Evolutionary conservation across 208 protist genomes (phyloP).

Genomic region (Leptomonas pyrrhocoris): DNA sequence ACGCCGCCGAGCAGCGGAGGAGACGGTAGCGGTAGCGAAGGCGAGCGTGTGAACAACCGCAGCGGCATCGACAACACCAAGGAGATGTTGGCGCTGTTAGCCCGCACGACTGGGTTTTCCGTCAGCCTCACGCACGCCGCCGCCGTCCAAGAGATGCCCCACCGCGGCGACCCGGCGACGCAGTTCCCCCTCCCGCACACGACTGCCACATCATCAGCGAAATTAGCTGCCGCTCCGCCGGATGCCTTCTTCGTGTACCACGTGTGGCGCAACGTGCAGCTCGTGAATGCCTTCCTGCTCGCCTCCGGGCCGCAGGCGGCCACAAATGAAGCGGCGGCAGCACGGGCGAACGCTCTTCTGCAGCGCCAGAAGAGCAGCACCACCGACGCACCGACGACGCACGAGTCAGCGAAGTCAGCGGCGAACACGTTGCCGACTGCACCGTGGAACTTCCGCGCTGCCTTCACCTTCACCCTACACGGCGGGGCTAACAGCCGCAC

Average conservation of each 20-base stretch:
- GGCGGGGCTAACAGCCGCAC: conserved; percentile 84
- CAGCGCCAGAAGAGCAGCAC: neutral
- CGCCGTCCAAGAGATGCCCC: conserved; percentile 56
- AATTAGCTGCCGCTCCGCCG: conserved; percentile 68
- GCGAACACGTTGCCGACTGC: neutral
- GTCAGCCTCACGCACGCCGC: conserved; percentile 46
- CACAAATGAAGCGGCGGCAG: conserved; percentile 3
- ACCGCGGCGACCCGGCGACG: conserved; percentile 8
- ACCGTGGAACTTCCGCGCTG: conserved; percentile 24
- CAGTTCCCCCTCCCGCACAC: conserved; percentile 27
- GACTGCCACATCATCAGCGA: neutral
- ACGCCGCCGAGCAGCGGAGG: conserved; percentile 3
- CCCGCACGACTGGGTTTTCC: conserved; percentile 89
- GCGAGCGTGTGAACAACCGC: neutral
- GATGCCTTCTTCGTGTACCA: conserved; percentile 98
- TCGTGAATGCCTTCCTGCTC: conserved; percentile 93
- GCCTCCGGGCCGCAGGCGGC: conserved; percentile 20
- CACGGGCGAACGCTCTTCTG: neutral
- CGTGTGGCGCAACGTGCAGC: conserved; percentile 97
- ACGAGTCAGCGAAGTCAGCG: neutral
- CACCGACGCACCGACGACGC: neutral
- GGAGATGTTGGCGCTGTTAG: conserved; percentile 90
- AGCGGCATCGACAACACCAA: conserved; percentile 43
- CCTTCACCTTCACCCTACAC: conserved; percentile 47
- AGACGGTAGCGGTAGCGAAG: neutral